A percentile compares a stretch with the other conserved stretches of the same genome.
phyloP scores from a whole-genome alignment of 202 grass and related monocot genomes.

The Panicum hallii region DNA sequence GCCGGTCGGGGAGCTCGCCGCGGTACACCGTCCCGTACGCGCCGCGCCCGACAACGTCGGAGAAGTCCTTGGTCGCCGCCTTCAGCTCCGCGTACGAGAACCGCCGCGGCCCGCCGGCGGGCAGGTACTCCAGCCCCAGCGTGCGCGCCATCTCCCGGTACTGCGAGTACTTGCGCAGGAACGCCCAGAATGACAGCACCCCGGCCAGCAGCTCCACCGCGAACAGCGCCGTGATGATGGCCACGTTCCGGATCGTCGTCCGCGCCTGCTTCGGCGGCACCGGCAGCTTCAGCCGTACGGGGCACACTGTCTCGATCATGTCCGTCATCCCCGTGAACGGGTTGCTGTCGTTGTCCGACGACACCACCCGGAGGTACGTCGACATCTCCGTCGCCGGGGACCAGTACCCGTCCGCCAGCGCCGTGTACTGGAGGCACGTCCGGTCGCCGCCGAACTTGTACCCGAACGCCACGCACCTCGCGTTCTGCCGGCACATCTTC shows the following conservation, averaged over 20 bases:
- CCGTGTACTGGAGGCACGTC: constrained; percentile 45
- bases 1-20: constrained; percentile 81
- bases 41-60: constrained; percentile 69
- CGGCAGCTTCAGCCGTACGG: constrained; percentile 59
- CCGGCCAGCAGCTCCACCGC: constrained; percentile 79
- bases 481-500: not conserved
- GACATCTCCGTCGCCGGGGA: constrained; percentile 72
- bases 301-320: constrained; percentile 82
- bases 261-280: constrained; percentile 54
- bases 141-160: constrained; percentile 94
- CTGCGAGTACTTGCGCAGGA: constrained; percentile 94
- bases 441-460: constrained; percentile 75
- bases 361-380: constrained; percentile 61
- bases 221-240: constrained; percentile 78
- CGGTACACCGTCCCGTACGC: constrained; percentile 83
- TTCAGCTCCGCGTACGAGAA: constrained; percentile 93
- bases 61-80: constrained; percentile 88
- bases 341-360: constrained; percentile 44
- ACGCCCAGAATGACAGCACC: constrained; percentile 88
- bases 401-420: constrained; percentile 67
- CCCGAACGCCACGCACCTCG: constrained; percentile 65
- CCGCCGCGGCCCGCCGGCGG: constrained; percentile 76
- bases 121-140: constrained; percentile 84
- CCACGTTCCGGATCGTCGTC: constrained; percentile 57
- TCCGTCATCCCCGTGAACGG: constrained; percentile 75